A percentile compares a stretch with the other conserved stretches of the same genome.
These are phyloP conservation scores for Dendrobium officinale DNA, from an alignment of 106 monocot species.

Conservation along the genomic window DNA sequence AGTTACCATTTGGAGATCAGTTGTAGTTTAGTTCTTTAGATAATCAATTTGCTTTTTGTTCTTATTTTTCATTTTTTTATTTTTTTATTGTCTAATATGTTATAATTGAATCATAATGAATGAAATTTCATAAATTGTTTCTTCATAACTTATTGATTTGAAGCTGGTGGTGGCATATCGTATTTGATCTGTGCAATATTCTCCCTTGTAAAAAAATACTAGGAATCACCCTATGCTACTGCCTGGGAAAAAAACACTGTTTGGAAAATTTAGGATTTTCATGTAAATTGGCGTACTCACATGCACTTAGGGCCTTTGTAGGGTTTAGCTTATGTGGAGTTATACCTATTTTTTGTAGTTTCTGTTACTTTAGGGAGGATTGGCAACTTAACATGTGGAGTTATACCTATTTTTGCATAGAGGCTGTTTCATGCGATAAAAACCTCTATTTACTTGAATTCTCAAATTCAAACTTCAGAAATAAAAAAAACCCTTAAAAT, in stretches of 20 bases:
- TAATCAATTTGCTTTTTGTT: background rate
- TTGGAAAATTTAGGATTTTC: background rate
- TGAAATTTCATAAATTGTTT: background rate
- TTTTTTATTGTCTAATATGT: background rate
- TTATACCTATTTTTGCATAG: too few species aligned
- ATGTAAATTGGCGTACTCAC: background rate
- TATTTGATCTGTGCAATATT: background rate
- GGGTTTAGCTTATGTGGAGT: too few species aligned
- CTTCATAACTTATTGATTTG: background rate
- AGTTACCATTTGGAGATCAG: background rate
- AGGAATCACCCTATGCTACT: background rate
- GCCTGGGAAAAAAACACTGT: background rate
- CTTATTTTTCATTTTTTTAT: background rate
- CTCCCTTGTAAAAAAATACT: background rate
- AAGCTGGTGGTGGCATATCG: background rate
- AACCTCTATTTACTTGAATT: too few species aligned
- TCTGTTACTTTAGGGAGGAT: background rate
- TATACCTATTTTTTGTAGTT: background rate
- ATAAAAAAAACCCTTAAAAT: too few species aligned
- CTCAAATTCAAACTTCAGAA: too few species aligned
- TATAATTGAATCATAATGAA: background rate
- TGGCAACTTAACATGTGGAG: background rate
- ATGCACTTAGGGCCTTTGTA: background rate
- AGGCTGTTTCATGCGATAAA: too few species aligned
- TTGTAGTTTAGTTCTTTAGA: background rate